phyloP scores from a whole-genome alignment of 2,329 filamentous ascomycete species.

The Epichloe amarillans region DNA sequence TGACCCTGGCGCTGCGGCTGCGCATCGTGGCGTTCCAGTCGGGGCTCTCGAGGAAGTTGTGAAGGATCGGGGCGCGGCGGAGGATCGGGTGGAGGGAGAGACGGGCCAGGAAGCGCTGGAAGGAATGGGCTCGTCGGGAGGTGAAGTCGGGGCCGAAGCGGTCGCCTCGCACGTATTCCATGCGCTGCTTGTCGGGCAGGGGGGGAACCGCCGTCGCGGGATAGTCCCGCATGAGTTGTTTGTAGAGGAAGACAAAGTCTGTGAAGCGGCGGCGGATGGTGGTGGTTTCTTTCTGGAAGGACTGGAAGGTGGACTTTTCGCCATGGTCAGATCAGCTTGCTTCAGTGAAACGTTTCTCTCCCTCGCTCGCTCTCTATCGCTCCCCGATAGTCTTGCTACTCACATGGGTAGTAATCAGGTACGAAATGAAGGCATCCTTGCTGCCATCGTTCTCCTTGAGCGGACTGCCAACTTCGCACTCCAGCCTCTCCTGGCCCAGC shows the following conservation, averaged over 20 bases:
- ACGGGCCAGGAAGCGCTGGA: slow-evolving; percentile 81
- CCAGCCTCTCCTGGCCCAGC: slow-evolving; percentile 59
- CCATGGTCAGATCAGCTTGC: neutral
- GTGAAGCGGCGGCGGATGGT: slow-evolving; percentile 84
- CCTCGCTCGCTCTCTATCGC: neutral
- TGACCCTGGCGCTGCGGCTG: slow-evolving; percentile 53
- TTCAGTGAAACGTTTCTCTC: neutral
- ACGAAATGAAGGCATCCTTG: slow-evolving; percentile 93
- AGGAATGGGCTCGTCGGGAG: slow-evolving; percentile 69
- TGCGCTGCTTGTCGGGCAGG: slow-evolving; percentile 95
- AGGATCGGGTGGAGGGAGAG: slow-evolving; percentile 80
- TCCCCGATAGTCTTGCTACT: slow-evolving; percentile 4
- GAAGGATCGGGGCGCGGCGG: slow-evolving; percentile 67
- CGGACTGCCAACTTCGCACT: slow-evolving; percentile 71
- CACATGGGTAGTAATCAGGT: slow-evolving; percentile 84
- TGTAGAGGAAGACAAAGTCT: slow-evolving; percentile 94
- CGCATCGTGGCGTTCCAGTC: slow-evolving; percentile 98
- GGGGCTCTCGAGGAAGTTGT: slow-evolving; percentile 78
- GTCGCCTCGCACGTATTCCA: slow-evolving; percentile 96
- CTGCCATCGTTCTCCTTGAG: slow-evolving; percentile 94
- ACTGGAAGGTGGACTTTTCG: slow-evolving; percentile 74
- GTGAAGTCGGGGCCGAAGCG: slow-evolving; percentile 93
- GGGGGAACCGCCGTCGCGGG: slow-evolving; percentile 87
- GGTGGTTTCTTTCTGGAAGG: slow-evolving; percentile 73
- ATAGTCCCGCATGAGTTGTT: slow-evolving; percentile 75